Conservation (phyloP, 441 rosid species). For the Lepidium campestre region DNA sequence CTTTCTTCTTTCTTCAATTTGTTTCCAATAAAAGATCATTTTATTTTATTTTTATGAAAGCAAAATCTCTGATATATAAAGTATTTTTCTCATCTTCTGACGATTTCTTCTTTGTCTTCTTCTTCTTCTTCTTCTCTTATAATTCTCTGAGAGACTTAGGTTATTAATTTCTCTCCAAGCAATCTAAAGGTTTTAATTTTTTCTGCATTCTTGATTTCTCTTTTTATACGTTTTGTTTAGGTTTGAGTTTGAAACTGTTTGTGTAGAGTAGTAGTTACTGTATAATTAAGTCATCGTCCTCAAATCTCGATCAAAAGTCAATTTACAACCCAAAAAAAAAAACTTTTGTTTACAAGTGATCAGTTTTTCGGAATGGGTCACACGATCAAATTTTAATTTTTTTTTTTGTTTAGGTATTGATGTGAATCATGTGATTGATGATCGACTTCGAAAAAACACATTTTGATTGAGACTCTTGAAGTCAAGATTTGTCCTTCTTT, state of each 20-base stretch:
- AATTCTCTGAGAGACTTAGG: neutral
- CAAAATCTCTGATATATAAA: slow-evolving; percentile 4
- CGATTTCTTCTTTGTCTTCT: neutral
- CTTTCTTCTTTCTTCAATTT: slow-evolving; percentile 23
- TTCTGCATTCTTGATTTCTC: neutral
- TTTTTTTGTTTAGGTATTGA: slow-evolving; percentile 1
- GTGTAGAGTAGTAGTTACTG: neutral
- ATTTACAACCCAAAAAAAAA: neutral
- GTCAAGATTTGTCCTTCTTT: slow-evolving; percentile 10
- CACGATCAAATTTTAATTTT: slow-evolving; percentile 2
- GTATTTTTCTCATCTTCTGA: neutral
- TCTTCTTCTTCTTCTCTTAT: neutral
- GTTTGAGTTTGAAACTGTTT: slow-evolving; percentile 1
- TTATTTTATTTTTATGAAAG: neutral
- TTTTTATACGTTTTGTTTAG: neutral
- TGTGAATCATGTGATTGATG: slow-evolving; percentile 6
- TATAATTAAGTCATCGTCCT: slow-evolving; percentile 10
- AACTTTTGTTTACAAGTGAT: neutral
- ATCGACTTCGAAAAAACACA: neutral
- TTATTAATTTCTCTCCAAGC: neutral
- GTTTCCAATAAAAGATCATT: neutral
- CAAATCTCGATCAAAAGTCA: neutral
- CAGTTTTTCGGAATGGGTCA: neutral
- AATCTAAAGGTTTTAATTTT: slow-evolving; percentile 13
- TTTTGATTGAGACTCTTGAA: neutral